Evolutionary conservation across 768 basidiomycete genomes (phyloP), one percentile per base, ranked within the genome.

Genomic region (Russula virescens): DNA sequence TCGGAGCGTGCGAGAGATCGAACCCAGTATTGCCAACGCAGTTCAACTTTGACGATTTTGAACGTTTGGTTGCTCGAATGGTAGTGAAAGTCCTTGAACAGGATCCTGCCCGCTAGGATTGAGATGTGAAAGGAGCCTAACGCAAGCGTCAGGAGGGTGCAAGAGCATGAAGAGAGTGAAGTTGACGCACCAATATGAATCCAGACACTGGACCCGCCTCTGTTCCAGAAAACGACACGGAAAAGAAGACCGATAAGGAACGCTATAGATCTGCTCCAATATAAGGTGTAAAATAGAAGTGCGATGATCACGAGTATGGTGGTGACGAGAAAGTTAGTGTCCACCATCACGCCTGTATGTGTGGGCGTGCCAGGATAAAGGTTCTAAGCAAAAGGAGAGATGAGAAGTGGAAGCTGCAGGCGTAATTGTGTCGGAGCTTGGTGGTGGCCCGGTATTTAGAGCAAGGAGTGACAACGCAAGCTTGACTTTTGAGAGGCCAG

Each of bases 11-110:
- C 83, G 2, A 94, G 88, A 45, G 81, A 77, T 60, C 93, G 85
- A 52, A 92, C 80, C 96, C 96, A 98, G 73, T 96, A 98, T 66
- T 92, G 81, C 94, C 95, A 98, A 67, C 88, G 88, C 52, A 98
- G 73, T 70, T 92, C 85, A 1, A 87, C 90, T 73, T 92, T 91
- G 51, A 92, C 83, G 55, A 94, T 80, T 64, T 85, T 85, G 48
- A 95, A 79, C 21, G 89, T 91, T 73, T 97, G 89, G 73, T 96
- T 98, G 71, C 91, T 89, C 2, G 94, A 95, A 73, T 96, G 85
- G 72, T 98, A 98, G 19, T 82, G 78, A 35, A 97, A 72, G 71
- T 98, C 91, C 76, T 91, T 93, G 68, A 98, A 79, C 23, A 95
- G 81, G 55, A 98, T 85, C 65, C 94, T 79, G 35, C 96, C 96